These are phyloP conservation scores for Fistulinella cinereoalba DNA, from an alignment of 1,284 basidiomycete species.

Conservation along the genomic window DNA sequence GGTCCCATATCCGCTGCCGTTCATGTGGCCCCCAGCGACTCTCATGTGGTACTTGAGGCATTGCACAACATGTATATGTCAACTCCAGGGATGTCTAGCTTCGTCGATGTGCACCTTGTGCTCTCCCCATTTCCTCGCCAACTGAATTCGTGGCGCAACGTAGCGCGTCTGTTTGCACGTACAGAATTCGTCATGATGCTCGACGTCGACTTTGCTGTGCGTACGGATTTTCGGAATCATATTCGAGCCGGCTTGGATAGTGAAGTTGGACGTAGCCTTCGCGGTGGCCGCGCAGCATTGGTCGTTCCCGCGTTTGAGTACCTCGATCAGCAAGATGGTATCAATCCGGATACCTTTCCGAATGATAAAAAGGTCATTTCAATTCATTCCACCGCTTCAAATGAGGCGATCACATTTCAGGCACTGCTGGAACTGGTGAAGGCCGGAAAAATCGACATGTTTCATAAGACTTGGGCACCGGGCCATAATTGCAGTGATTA, in stretches of 20 bases:
- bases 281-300: constrained; percentile 58
- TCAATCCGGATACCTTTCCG: constrained; percentile 58
- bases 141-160: constrained; percentile 86
- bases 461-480: constrained; percentile 72
- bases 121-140: constrained; percentile 78
- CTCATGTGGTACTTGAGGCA: constrained; percentile 42
- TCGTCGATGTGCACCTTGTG: constrained; percentile 85
- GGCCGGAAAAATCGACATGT: constrained; percentile 59
- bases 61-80: constrained; percentile 65
- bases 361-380: constrained; percentile 54
- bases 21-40: constrained; percentile 52
- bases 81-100: constrained; percentile 57
- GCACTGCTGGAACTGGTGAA: constrained; percentile 55
- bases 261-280: constrained; percentile 38
- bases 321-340: constrained; percentile 56
- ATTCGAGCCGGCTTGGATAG: constrained; percentile 34
- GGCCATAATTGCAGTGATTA: constrained; percentile 84
- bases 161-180: constrained; percentile 74
- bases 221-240: constrained; percentile 70
- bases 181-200: constrained; percentile 86
- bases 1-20: constrained; percentile 82
- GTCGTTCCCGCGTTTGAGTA: constrained; percentile 83
- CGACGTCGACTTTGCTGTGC: constrained; percentile 81
- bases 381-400: background rate
- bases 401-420: constrained; percentile 33